Evolutionary conservation across 1,139 yeast genomes (phyloP).

Genomic region (Suhomyces kunorum): DNA sequence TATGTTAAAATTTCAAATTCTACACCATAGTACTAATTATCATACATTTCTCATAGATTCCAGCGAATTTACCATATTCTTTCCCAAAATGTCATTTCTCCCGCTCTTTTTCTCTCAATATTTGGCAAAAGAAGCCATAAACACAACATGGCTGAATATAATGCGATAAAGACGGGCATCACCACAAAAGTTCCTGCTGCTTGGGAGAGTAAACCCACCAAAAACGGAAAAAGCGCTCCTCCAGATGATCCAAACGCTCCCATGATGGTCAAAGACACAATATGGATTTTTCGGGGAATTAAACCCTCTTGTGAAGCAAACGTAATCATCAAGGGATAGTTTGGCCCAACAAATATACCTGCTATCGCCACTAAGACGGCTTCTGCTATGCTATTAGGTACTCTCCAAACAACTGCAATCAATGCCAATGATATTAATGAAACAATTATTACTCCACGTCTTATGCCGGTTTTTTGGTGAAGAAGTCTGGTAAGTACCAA

Average conservation of each 20-base stretch:
- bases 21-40: no score
- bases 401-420: slow-evolving; percentile 47
- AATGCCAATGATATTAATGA: slow-evolving; percentile 35
- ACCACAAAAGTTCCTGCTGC: slow-evolving; percentile 52
- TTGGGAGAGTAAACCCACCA: slow-evolving; percentile 56
- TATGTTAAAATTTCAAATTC: no score
- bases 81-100: slow-evolving; percentile 15
- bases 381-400: slow-evolving; percentile 42
- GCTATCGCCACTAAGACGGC: slow-evolving; percentile 48
- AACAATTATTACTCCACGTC: slow-evolving; percentile 45
- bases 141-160: slow-evolving; percentile 38
- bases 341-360: slow-evolving; percentile 55
- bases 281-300: slow-evolving; percentile 54
- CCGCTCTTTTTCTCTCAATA: slow-evolving; percentile 17
- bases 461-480: slow-evolving; percentile 43
- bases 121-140: slow-evolving; percentile 52
- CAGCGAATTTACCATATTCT: slow-evolving; percentile 19
- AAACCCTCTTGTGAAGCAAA: slow-evolving; percentile 38
- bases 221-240: slow-evolving; percentile 61
- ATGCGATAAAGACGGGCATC: slow-evolving; percentile 49
- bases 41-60: no score
- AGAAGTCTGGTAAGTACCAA: slow-evolving; percentile 45
- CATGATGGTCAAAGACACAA: slow-evolving; percentile 52
- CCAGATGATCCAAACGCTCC: slow-evolving; percentile 63
- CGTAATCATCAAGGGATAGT: slow-evolving; percentile 54